Conservation (phyloP, 2,329 filamentous ascomycete species). For the Diplocarpon rosae region DNA sequence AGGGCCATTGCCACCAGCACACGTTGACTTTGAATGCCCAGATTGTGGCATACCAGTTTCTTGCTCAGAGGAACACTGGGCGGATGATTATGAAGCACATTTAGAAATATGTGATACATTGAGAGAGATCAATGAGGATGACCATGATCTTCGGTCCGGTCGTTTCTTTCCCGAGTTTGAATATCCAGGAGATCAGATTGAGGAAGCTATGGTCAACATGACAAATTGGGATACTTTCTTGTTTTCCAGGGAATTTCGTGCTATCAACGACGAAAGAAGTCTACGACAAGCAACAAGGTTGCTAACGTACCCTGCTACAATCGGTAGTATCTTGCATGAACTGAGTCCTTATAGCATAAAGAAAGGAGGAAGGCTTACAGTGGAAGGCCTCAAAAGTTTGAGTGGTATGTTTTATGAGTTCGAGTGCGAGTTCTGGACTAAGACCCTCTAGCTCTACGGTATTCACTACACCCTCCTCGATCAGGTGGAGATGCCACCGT, state of each 20-base stretch:
- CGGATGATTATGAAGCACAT: constrained; percentile 88
- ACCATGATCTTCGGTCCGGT: constrained; percentile 86
- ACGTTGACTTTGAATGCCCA: constrained; percentile 89
- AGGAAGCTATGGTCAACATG: constrained; percentile 91
- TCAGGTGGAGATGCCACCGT: constrained; percentile 64
- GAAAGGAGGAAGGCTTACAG: constrained; percentile 62
- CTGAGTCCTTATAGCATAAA: constrained; percentile 83
- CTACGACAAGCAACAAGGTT: constrained; percentile 90
- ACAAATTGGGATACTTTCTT: constrained; percentile 97
- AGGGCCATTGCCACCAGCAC: constrained; percentile 55
- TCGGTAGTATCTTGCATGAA: constrained; percentile 87
- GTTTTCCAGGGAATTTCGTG: constrained; percentile 83
- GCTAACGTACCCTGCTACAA: constrained; percentile 85
- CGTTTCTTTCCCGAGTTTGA: constrained; percentile 89
- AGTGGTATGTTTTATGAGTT: constrained; percentile 51
- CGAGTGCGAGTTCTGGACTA: constrained; percentile 3
- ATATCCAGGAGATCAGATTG: constrained; percentile 80
- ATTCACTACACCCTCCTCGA: constrained; percentile 81
- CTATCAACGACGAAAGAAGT: constrained; percentile 79
- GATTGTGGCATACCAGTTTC: constrained; percentile 92
- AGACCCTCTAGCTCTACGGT: constrained; percentile 60
- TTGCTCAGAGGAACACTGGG: constrained; percentile 91
- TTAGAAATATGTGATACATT: constrained; percentile 86
- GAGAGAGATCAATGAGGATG: constrained; percentile 91
- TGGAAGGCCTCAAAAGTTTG: constrained; percentile 86